phyloP scores from a whole-genome alignment of 176 grass and related monocot species.

The Musa beccarii region DNA sequence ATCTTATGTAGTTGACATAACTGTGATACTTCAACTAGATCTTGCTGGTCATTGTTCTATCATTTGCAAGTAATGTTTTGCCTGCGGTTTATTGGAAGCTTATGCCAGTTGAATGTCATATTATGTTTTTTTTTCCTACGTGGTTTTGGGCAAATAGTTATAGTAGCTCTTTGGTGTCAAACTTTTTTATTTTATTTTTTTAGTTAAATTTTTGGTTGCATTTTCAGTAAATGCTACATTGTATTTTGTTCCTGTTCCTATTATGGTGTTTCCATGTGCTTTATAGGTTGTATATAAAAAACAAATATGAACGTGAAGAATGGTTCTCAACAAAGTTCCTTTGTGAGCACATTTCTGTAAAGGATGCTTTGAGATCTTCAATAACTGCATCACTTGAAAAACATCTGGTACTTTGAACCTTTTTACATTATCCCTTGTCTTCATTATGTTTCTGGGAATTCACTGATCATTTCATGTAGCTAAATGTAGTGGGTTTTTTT shows the following conservation, averaged over 20 bases:
- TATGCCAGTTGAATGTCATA: not conserved
- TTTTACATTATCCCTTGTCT: conserved; percentile 13
- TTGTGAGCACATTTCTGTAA: conserved; percentile 51
- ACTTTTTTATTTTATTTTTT: not conserved
- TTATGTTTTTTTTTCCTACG: not conserved
- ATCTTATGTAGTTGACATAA: not conserved
- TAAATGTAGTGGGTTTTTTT: not conserved
- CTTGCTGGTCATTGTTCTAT: not conserved
- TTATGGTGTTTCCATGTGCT: not conserved
- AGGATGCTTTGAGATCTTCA: conserved; percentile 62
- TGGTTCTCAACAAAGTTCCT: conserved; percentile 55
- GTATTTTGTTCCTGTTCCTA: conserved; percentile 14
- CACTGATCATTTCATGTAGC: not conserved
- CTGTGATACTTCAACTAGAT: too few species aligned
- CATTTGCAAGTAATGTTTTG: not conserved
- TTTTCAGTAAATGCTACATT: conserved; percentile 3
- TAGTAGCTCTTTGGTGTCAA: not conserved
- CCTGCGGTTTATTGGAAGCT: not conserved
- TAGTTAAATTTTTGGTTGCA: not conserved
- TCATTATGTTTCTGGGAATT: not conserved
- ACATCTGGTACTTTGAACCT: conserved; percentile 38
- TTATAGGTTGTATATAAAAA: conserved; percentile 64
- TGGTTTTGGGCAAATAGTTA: not conserved
- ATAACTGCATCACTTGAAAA: conserved; percentile 54
- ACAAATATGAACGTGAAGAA: conserved; percentile 55